Conservation (phyloP, 139 green algal species). For the Microglena sp. region DNA sequence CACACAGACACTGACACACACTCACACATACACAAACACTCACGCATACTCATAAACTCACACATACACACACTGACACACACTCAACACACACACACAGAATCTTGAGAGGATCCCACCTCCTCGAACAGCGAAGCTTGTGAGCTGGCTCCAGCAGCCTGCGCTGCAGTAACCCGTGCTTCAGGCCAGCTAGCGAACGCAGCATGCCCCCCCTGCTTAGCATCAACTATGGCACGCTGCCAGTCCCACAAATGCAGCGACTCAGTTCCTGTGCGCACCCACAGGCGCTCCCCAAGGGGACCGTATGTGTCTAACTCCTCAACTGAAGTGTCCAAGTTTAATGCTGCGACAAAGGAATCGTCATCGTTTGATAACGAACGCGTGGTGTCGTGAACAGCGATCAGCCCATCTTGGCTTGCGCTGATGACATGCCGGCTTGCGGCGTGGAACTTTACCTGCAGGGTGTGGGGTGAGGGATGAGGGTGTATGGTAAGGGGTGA, state of each 20-base stretch:
- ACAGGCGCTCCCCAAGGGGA: slow-evolving; percentile 31
- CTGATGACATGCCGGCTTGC: slow-evolving; percentile 36
- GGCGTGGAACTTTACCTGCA: slow-evolving; percentile 48
- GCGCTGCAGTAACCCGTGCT: slow-evolving; percentile 15
- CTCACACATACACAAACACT: neutral
- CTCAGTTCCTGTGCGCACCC: slow-evolving; percentile 57
- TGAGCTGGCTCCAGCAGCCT: slow-evolving; percentile 16
- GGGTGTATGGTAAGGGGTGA: too few relatives aligned
- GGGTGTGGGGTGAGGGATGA: too few relatives aligned
- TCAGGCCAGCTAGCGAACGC: slow-evolving; percentile 39
- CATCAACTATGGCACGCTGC: slow-evolving; percentile 39
- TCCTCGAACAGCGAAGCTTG: slow-evolving; percentile 13
- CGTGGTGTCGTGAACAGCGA: slow-evolving; percentile 59
- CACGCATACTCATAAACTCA: neutral
- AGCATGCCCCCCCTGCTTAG: slow-evolving; percentile 20
- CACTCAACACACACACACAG: neutral
- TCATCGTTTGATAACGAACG: slow-evolving; percentile 41
- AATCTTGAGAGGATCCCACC: neutral
- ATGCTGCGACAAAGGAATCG: slow-evolving; percentile 52
- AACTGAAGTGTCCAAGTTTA: slow-evolving; percentile 63
- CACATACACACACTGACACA: slow-evolving; percentile 3
- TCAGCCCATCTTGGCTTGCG: slow-evolving; percentile 55
- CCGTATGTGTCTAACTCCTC: slow-evolving; percentile 64
- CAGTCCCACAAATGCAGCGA: slow-evolving; percentile 75
- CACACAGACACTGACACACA: neutral